Conservation (phyloP, 2,329 filamentous ascomycete species). For the Aschersonia sp. region DNA sequence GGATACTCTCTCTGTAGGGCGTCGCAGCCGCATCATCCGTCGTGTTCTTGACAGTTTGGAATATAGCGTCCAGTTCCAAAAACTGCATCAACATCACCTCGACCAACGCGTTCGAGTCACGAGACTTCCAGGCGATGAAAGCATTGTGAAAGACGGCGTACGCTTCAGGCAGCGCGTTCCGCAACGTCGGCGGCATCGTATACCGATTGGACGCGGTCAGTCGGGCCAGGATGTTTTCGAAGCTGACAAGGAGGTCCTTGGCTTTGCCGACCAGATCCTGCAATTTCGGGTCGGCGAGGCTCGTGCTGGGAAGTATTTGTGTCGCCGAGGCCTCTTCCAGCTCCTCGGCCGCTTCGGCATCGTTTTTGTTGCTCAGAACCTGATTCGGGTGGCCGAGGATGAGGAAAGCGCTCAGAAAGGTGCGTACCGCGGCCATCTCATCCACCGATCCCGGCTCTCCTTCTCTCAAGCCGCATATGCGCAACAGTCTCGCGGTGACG, state of each 20-base stretch:
- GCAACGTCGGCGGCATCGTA: conserved; percentile 46
- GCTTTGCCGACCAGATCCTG: conserved; percentile 66
- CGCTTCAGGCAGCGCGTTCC: conserved; percentile 48
- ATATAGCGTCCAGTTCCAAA: conserved; percentile 70
- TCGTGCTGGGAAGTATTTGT: conserved; percentile 21
- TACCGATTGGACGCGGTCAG: conserved; percentile 52
- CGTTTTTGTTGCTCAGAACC: conserved; percentile 62
- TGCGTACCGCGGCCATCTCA: conserved; percentile 57
- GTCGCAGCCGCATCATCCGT: conserved; percentile 58
- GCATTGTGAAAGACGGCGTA: conserved; percentile 65
- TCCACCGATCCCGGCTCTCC: conserved; percentile 46
- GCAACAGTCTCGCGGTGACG: conserved; percentile 51
- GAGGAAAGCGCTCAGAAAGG: conserved; percentile 66
- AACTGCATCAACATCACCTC: conserved; percentile 81
- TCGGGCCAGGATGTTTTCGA: conserved; percentile 57
- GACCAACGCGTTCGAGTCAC: conserved; percentile 62
- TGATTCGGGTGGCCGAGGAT: conserved; percentile 67
- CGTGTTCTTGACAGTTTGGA: conserved; percentile 68
- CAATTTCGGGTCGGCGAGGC: conserved; percentile 45
- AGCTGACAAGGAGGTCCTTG: conserved; percentile 61
- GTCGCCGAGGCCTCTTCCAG: conserved; percentile 24
- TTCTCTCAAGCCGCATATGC: conserved; percentile 55
- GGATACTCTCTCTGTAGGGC: conserved; percentile 67
- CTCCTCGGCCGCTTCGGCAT: conserved; percentile 34
- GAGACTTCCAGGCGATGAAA: conserved; percentile 72